Base-by-base conservation (phyloP, 169 alveolate genomes). In the Plasmodium adleri region DNA sequence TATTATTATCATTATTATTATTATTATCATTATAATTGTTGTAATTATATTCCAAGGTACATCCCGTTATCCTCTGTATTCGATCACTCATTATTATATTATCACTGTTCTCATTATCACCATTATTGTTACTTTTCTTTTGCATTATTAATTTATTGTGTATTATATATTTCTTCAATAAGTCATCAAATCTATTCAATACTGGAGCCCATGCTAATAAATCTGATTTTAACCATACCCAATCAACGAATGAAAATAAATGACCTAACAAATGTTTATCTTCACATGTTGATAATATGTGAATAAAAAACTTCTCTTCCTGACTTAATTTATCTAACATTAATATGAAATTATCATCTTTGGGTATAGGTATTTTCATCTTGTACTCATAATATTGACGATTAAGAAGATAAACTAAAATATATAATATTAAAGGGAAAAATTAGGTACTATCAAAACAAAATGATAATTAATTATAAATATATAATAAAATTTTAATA, bases 221-320 rank as follows among this genome's bases (percentile, higher is more conserved):
- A 72, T 94, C 96, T 50, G 96, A 88, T 50, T 93, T 92, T 47
- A 88, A 90, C 96, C 96, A 94, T 26, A 94, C 94, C 96, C 96
- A 94, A 28, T 94, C 96, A n/a, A 95, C 89, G 54, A 94, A 94
- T 8, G 94, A 83, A 49, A 75, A 72, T 47, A 94, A 88, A 70
- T 94, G 96, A 22, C 76, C 68, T 78, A 76, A 58, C 50, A 94
- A 67, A 32, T 83, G 91, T 20, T 87, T 76, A 45, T 63, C 62
- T 13, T 78, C 88, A 74, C 95, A 94, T 43, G 95, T 72, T 54
- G 94, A 64, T 50, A 94, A 74, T 2, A 89, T 49, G 75, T 93
- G 93, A 17, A 94, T 93, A 88, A 66, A 94, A 67, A 88, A 85
- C 83, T 93, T 91, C 80, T 94, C 95, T 54, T 91, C 92, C 22